Conservation (phyloP, 805 yeast species). For the Hemisphaericaspora nanyangensis region DNA sequence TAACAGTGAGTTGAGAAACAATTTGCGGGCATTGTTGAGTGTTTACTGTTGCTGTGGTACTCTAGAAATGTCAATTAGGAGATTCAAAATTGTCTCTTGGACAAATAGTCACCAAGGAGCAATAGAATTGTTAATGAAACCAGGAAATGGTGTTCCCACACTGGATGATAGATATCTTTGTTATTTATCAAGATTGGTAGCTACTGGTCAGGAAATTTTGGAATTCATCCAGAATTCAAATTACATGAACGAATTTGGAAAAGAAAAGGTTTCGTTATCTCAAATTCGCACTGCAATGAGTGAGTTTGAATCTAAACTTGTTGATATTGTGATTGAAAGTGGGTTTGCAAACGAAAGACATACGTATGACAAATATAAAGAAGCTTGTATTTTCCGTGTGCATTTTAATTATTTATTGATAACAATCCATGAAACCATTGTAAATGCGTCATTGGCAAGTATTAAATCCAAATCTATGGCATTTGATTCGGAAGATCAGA, state of each 20-base stretch:
- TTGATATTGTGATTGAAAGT: constrained; percentile 37
- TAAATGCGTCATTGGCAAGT: constrained; percentile 30
- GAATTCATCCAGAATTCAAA: constrained; percentile 23
- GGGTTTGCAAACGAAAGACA: constrained; percentile 24
- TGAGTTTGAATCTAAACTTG: constrained; percentile 39
- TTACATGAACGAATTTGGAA: background rate
- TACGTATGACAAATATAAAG: constrained; percentile 24
- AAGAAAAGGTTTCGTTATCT: constrained; percentile 1
- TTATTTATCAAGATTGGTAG: constrained; percentile 41
- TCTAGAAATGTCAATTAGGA: constrained; percentile 46
- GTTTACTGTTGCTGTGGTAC: constrained; percentile 51
- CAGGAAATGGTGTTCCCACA: constrained; percentile 18
- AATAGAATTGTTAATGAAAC: constrained; percentile 10
- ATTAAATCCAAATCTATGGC: background rate
- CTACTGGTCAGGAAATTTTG: constrained; percentile 48
- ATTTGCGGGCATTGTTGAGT: constrained; percentile 41
- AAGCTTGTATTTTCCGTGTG: constrained; percentile 37
- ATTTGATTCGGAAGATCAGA: constrained; percentile 17
- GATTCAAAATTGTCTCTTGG: constrained; percentile 50
- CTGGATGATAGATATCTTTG: constrained; percentile 40
- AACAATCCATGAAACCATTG: constrained; percentile 50
- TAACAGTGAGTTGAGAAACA: constrained; percentile 20
- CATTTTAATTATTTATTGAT: constrained; percentile 49
- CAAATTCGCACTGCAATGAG: constrained; percentile 25
- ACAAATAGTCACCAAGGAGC: constrained; percentile 40